A percentile compares a stretch with the other conserved stretches of the same genome.
Evolutionary conservation across 768 basidiomycete genomes (phyloP).

Genomic region (Suillus bovinus): DNA sequence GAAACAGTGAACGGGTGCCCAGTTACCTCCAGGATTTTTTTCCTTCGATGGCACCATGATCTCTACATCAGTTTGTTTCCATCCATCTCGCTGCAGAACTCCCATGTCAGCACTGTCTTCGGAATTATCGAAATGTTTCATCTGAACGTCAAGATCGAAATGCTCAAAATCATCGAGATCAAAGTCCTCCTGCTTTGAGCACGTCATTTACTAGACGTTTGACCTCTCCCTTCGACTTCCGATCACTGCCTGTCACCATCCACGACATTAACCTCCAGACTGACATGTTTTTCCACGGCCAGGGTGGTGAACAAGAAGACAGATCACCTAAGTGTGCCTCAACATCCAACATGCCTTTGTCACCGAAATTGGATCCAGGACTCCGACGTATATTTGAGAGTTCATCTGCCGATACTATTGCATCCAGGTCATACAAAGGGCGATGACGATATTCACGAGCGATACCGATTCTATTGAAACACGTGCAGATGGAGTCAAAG

Average conservation of each 20-base stretch:
- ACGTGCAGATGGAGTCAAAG: constrained; percentile 16
- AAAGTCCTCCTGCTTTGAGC: constrained; percentile 24
- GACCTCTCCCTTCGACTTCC: constrained; percentile 27
- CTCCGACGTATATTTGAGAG: neutral
- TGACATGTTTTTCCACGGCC: constrained; percentile 14
- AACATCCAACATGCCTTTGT: neutral
- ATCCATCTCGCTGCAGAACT: neutral
- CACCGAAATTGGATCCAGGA: neutral
- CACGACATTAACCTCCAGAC: constrained; percentile 32
- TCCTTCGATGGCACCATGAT: neutral
- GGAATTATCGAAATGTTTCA: neutral
- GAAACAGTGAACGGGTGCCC: constrained; percentile 18
- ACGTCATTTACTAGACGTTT: constrained; percentile 31
- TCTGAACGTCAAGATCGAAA: constrained; percentile 11
- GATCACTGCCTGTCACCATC: constrained; percentile 27
- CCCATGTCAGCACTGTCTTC: neutral
- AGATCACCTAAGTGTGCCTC: neutral
- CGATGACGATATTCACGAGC: constrained; percentile 16
- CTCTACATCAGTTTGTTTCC: neutral
- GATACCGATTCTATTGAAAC: constrained; percentile 19
- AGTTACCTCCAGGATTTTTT: neutral
- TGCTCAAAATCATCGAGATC: constrained; percentile 18
- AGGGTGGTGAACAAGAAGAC: constrained; percentile 9
- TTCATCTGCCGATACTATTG: neutral
- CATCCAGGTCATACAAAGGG: constrained; percentile 11